Percentiles rank a stretch among this genome's conserved stretches.
phyloP scores from a whole-genome alignment of 345 rosid genomes.

The Aegle marmelos region DNA sequence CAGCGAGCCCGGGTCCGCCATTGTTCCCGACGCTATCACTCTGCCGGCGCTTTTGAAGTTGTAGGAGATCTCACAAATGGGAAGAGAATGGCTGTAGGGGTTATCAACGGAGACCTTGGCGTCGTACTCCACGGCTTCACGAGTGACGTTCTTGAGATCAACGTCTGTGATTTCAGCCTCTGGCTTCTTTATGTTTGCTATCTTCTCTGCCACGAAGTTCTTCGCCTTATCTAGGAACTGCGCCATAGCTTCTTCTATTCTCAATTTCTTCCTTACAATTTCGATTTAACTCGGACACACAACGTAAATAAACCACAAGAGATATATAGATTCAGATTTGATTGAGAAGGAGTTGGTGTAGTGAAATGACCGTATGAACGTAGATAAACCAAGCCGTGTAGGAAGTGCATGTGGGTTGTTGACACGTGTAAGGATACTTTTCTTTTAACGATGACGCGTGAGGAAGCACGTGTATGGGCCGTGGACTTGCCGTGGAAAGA shows the following conservation, averaged over 20 bases:
- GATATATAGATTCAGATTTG: too few species aligned
- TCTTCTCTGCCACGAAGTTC: conserved; percentile 67
- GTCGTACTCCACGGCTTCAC: conserved; percentile 52
- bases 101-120: conserved; percentile 70
- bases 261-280: too few species aligned
- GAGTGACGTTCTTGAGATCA: conserved; percentile 57
- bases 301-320: too few species aligned
- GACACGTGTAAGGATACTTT: background rate
- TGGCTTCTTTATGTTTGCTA: conserved; percentile 57
- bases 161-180: conserved; percentile 66
- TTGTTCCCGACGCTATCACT: conserved; percentile 73
- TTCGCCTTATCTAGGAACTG: conserved; percentile 61
- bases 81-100: conserved; percentile 65
- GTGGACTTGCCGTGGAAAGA: background rate
- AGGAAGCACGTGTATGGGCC: background rate
- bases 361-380: too few species aligned
- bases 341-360: background rate
- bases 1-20: conserved; percentile 89
- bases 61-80: conserved; percentile 78
- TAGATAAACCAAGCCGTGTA: background rate
- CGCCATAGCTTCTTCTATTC: conserved; percentile 20
- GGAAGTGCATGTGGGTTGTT: background rate
- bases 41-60: conserved; percentile 72
- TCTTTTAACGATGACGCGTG: background rate
- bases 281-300: too few species aligned